Base-by-base conservation (phyloP, 139 green algal genomes). In the Coelastrella sp. region DNA sequence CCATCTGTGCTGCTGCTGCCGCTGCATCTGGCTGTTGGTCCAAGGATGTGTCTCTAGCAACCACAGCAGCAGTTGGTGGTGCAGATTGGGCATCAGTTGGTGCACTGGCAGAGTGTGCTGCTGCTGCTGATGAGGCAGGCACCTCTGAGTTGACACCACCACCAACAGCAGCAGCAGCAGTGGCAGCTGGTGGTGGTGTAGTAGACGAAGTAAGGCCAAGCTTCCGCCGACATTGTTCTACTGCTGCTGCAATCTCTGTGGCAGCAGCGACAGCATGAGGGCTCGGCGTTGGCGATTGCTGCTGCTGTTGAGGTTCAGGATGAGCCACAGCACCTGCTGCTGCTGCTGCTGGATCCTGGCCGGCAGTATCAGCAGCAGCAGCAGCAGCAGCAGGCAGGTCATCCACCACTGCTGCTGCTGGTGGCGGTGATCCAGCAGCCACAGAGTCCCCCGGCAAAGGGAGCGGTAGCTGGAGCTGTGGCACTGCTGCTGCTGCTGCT, bases 221-320 rank as follows among this genome's bases (percentile, higher is more conserved):
- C 68, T 88, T 88, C 5, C 84, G 25, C 49, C 84, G 66, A 20
- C 84, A 88, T 10, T 88, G 84, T 20, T 88, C 84, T 20, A 88
- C 56, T 15, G 84, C 84, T 58, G 84, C 68, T 15, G 84, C 84
- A 24, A 88, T 58, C 19, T 88, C 84, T 12, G 68, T 88, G 49
- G 84, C 68, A 22, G 66, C 66, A n/a, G 66, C 24, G 22, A 35
- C 27, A 10, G 59, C 80, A 25, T 66, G 19, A 76, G 68, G 68
- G 19, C 24, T 76, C 10, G 68, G 68, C 49, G 78, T 11, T 3
- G 10, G 10, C 24, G 24, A 14, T 65, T 68, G 61, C 82, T 78
- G 82, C 65, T 78, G 82, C 82, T 78, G 82, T 27, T 63, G 82
- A 27, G 58, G 60, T 56, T 68, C 63, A 15, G 81, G 74, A n/a